Percentiles rank a stretch among this genome's conserved stretches.
phyloP scores from a whole-genome alignment of 257 asterid genomes.

The Buddleja alternifolia region DNA sequence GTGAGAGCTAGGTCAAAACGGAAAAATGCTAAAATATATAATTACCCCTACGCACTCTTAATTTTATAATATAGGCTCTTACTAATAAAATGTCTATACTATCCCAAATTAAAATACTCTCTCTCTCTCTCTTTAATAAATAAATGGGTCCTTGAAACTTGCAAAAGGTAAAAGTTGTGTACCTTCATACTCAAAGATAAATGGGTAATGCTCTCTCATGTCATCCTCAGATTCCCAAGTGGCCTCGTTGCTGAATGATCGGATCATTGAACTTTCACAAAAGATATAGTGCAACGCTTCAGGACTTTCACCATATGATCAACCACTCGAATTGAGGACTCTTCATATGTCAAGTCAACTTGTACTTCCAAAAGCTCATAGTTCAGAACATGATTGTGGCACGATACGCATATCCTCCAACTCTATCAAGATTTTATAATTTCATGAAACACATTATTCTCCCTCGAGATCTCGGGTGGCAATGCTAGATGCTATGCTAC shows the following conservation, averaged over 20 bases:
- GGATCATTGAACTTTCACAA: neutral
- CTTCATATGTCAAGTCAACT: neutral
- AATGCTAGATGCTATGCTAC: neutral
- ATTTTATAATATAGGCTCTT: no score
- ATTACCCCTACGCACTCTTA: no score
- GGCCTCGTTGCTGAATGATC: neutral
- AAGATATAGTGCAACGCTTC: neutral
- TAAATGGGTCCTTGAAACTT: neutral
- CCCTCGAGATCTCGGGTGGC: neutral
- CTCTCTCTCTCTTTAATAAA: neutral
- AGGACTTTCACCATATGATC: neutral
- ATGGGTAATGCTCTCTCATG: neutral
- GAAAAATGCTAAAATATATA: no score
- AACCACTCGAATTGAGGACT: neutral
- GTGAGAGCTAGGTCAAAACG: no score
- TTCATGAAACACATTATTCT: neutral
- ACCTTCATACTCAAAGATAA: neutral
- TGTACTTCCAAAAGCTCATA: neutral
- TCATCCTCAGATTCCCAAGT: neutral
- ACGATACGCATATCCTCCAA: neutral
- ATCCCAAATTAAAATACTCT: no score
- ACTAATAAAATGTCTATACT: no score
- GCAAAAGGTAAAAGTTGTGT: neutral
- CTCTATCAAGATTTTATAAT: no score
- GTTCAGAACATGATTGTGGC: neutral